Evolutionary conservation across 1,139 yeast species (phyloP), one percentile per base, ranked within the genome.

Genomic region (Saccharomyces hybrid): DNA sequence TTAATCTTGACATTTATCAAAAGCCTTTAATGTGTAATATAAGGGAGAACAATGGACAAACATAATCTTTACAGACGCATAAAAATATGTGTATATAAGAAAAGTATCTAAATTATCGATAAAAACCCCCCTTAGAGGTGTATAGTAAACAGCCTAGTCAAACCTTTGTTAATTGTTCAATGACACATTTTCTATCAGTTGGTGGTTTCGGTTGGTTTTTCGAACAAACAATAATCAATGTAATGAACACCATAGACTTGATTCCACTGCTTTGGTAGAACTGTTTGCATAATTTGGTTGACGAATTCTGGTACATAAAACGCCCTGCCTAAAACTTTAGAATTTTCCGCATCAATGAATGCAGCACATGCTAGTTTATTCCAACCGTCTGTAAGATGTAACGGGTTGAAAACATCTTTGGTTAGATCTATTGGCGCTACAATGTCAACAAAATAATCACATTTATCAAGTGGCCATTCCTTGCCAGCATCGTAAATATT

Each of bases 361-460:
- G 62, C 62, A 7, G 63, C 54, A 55, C 80, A 76, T 50, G 60
- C 60, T 2, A 73, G 54, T 21, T 58, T 57, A 8, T 62, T 52
- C 78, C 77, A 75, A 27, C 60, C 57, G 4, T 62, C 64, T 3
- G 66, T 60, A 46, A 64, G 55, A 7, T 58, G 49, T 9, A 62
- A 57, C 7, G 70, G 70, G 50, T 66, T 57, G 24, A 66, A 58
- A 12, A 52, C 59, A 52, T 68, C 72, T 26, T 55, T 54, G 6
- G 50, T 50, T 16, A 53, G 28, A 44, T 62, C 58, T 21, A 60
- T 54, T 2, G 60, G 60, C 8, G 58, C 49, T 47, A 56, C 55
- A 52, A 83, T 77, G 65, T 86, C 93, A 52, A 86, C 70, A 58
- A 76, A 81, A 62, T 77, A 86, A 56, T 81, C 79, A 69, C 95